Base-by-base conservation (phyloP, 129 eudicot genomes). In the Cynara cardunculus region DNA sequence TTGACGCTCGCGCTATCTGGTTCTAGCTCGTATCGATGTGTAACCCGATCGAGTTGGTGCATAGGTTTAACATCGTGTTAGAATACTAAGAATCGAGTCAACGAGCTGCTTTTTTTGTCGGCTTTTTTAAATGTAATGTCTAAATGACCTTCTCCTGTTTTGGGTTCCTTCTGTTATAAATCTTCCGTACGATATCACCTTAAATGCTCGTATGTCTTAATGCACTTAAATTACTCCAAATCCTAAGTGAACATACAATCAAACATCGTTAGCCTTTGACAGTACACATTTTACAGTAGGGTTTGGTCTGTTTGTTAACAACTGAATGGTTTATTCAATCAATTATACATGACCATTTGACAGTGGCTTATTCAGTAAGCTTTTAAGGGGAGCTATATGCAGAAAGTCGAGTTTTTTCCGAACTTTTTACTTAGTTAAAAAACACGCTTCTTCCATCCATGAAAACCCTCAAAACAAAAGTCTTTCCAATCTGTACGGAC, bases 1-100 rank as follows among this genome's bases (percentile, higher is more conserved):
- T 93, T 26, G 84, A 89, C n/a, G 97, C 94, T 34, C 78, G 75
- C n/a, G 97, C 97, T 62, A 93, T 93, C 22, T 93, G 97, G 97
- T 90, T 93, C 82, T 93, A 80, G 82, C 86, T 39, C 49, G 65
- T 25, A 25, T 59, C 9, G 72, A 34, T 46, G 77, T 76, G 59
- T 34, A 25, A n/a, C 1, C 69, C 69, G 27, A 56, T 56, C 65
- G 35, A 61, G 79, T 83, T 56, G 82, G 56, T 37, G 22, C 21
- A 4, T 69, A 69, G 72, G 61, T 34, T 76, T 27, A 77, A 77
- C 13, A 44, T 59, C 65, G 73, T 83, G 56, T 61, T 77, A 77
- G 61, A 31, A 65, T 81, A 22, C 69, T 39, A 78, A 77, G 39
- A 71, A 62, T n/a, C 27, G 24, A 27, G 82, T 77, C 61, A 62